phyloP scores from a whole-genome alignment of 371 early-diverging fungal genomes.

The Mortierella sp. region DNA sequence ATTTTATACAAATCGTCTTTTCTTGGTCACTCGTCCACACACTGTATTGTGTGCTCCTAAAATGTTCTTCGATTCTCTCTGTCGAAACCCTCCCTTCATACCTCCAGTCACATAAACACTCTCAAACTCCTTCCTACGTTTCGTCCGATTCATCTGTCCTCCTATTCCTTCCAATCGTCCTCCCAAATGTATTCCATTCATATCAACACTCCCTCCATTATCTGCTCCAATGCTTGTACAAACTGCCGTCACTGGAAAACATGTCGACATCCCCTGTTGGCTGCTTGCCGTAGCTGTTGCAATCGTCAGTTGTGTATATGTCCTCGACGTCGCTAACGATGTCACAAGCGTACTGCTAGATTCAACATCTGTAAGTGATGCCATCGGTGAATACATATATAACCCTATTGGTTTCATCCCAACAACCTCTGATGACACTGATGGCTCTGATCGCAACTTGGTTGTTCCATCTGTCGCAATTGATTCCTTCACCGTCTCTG shows the following conservation, averaged over 20 bases:
- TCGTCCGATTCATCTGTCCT: slow-evolving; percentile 21
- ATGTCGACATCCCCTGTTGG: slow-evolving; percentile 14
- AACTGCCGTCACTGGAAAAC: slow-evolving; percentile 12
- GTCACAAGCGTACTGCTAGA: neutral
- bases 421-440: neutral
- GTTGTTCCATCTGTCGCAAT: neutral
- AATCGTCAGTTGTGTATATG: neutral
- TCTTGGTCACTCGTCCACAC: slow-evolving; percentile 34
- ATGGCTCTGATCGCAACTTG: neutral
- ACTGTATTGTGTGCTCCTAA: slow-evolving; percentile 12
- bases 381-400: neutral
- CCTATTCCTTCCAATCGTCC: slow-evolving; percentile 11
- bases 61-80: slow-evolving; percentile 18
- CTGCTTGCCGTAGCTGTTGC: neutral
- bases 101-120: neutral
- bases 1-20: slow-evolving; percentile 26
- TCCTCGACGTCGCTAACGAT: neutral
- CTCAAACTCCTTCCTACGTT: slow-evolving; percentile 39
- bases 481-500: neutral
- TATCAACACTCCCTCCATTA: neutral
- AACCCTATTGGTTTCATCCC: neutral
- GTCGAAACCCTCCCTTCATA: slow-evolving; percentile 18
- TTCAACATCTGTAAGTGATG: neutral
- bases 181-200: neutral
- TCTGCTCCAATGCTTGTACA: neutral